Percentiles rank a stretch among this genome's conserved stretches.
Conservation (phyloP, 2,329 filamentous ascomycete species). For the Colletotrichum eleusines region DNA sequence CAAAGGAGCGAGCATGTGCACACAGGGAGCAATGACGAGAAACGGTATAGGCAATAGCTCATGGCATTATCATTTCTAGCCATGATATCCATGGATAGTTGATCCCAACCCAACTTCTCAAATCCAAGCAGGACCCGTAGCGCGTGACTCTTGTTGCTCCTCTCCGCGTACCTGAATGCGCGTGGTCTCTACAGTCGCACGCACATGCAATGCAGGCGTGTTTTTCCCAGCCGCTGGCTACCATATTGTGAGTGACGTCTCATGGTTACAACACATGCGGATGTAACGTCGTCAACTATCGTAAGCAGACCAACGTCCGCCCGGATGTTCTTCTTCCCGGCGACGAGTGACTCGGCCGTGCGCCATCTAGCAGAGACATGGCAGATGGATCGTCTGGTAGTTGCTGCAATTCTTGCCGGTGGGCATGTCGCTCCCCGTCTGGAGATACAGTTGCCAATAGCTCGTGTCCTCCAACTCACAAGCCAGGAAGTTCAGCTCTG, state of each 20-base stretch:
- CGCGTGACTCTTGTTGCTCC: neutral
- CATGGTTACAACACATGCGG: slow-evolving; percentile 23
- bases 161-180: neutral
- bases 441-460: slow-evolving; percentile 65
- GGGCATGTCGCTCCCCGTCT: slow-evolving; percentile 63
- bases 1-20: neutral
- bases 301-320: neutral
- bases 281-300: slow-evolving; percentile 9
- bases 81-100: neutral
- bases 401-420: slow-evolving; percentile 64
- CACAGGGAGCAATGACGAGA: neutral
- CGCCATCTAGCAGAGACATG: slow-evolving; percentile 58
- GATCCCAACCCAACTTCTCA: neutral
- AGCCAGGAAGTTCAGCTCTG: slow-evolving; percentile 64
- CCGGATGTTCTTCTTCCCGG: neutral
- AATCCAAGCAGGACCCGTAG: neutral
- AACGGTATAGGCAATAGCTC: neutral
- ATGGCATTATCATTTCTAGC: neutral
- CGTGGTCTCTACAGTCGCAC: slow-evolving; percentile 4
- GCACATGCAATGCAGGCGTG: neutral
- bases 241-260: neutral
- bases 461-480: slow-evolving; percentile 56
- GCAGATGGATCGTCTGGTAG: slow-evolving; percentile 66
- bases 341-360: neutral
- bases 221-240: neutral